Base-by-base conservation (phyloP, 495 filamentous ascomycete genomes). In the Aspergillus olivimuriae region DNA sequence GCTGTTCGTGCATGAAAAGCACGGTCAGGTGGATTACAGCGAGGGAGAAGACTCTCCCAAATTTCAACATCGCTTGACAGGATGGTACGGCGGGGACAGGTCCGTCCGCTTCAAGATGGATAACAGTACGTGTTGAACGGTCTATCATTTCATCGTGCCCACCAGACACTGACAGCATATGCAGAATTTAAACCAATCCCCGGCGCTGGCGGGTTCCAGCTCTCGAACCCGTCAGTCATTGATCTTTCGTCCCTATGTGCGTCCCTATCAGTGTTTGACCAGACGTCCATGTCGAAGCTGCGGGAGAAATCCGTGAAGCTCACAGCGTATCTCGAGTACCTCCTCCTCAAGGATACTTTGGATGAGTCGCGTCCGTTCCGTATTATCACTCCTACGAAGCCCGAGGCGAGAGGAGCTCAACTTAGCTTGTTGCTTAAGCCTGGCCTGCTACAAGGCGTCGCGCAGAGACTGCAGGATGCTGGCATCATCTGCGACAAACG, bases 61-160 rank as follows among this genome's bases (percentile, higher is more conserved):
- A 16, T 82, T 73, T 57, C 65, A 68, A 4, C 73, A 75, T 39
- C 77, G 86, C 0, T 69, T 91, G 44, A 77, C 80, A 4, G 89
- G 89, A 15, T 95, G 89, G 89, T 95, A 88, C 77, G 89, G 88
- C n/a, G 83, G 83, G 39, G 80, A 85, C 55, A 87, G 90, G 50
- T 60, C 63, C 10, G 81, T 75, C 39, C 73, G 89, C 10, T 95
- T 95, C 62, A 73, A 65, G 42, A 95, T 90, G 89, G 80, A 74
- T 16, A 89, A 82, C 52, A 63, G 65, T 75, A 57, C 50, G 73
- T 54, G 12, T 12, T 34, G 9, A 20, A 4, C 4, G 5, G 14
- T 20, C n/a, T 23, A 41, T 18, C 11, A n/a, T n/a, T n/a, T n/a
- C n/a, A n/a, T 31, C 45, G n/a, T n/a, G 12, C 10, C 4, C 24